Evolutionary conservation across 2,329 filamentous ascomycete species (phyloP), one percentile per base, ranked within the genome.

Genomic region (Juglanconis oblonga): DNA sequence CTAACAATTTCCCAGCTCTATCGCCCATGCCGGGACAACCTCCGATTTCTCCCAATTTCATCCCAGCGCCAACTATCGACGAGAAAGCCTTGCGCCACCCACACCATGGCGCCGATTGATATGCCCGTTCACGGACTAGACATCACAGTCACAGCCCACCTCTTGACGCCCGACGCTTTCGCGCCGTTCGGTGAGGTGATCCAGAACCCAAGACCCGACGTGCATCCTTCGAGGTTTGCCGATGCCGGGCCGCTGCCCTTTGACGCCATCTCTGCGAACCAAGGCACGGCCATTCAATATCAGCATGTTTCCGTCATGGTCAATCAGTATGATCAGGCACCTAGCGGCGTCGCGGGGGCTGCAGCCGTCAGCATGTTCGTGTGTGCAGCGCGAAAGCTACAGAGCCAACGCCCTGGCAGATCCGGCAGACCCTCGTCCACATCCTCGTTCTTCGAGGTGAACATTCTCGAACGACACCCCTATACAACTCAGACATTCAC

Each of bases 401-500:
- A 59, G 54, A 56, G 24, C 17, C 58, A 24, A n/a, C 29, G 48
- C 38, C 59, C 45, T 32, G 45, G 56, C 5, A 50, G 51, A 11
- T 38, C 56, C 31, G 38, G 13, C 14, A 44, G 14, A 3, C 24
- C 31, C 47, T 59, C 63, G 14, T 57, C 63, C 49, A 58, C 59
- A 10, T 61, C 66, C 52, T 49, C 47, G 54, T 62, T 82, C 4
- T 90, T 97, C 71, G 79, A 83, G 50, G 82, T 97, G 57, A 75
- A 76, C 24, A 84, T 97, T 59, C 84, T 98, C 35, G 95, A 99
- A 74, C 83, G 95, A 44, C 95, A 99, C 74, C 94, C 95, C 0
- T 98, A 87, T 75, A 98, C 95, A 1, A 91, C 91, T 1, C 95
- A 99, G 77, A 97, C 92, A 0, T 98, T 99, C 74, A 83, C 91